Base-by-base conservation (phyloP, 495 filamentous ascomycete genomes). In the Hypoxylon intermedium region DNA sequence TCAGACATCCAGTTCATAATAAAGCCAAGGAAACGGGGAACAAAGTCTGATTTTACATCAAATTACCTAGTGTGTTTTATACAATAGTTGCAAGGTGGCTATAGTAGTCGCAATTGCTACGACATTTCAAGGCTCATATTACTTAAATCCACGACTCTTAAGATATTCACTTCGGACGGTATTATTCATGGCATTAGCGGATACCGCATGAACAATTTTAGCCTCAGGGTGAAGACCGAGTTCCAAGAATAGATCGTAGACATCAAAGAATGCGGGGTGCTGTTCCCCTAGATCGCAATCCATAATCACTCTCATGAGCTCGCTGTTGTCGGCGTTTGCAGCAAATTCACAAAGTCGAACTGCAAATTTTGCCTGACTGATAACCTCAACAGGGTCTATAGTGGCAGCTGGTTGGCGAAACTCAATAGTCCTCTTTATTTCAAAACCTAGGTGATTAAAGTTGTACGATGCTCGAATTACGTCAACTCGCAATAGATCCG, bases 371-470 rank as follows among this genome's bases (percentile, higher is more conserved):
- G 55, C 59, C 9, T 54, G 45, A 3, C 51, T 49, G 2, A 69
- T 31, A 2, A 69, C 48, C 21, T 47, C 52, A 6, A 37, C 47
- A 0, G 59, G 7, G 2, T 67, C 56, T 3, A 64, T 16, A 0
- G 48, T 63, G 6, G 46, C 24, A 1, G 63, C 59, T 9, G 53
- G 23, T 20, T 63, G 63, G 7, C 67, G 56, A 15, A 69, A 67
- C 40, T 69, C 67, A 5, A 69, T 50, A 1, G 67, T 69, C 1
- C 63, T 50, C 38, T 63, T 67, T 0, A 0, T 0, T 0, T 26
- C 9, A 0, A 0, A 1, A 0, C 0, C 0, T 5, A 60, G 41
- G 0, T 20, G 5, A 0, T 11, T 0, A 13, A 68, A 68, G 24
- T 9, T 54, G 9, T 63, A 68, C 0, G 57, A 44, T 3, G 43